Evolutionary conservation across 768 basidiomycete genomes (phyloP), one percentile per base, ranked within the genome.

Genomic region (Tubosaeta sp.): DNA sequence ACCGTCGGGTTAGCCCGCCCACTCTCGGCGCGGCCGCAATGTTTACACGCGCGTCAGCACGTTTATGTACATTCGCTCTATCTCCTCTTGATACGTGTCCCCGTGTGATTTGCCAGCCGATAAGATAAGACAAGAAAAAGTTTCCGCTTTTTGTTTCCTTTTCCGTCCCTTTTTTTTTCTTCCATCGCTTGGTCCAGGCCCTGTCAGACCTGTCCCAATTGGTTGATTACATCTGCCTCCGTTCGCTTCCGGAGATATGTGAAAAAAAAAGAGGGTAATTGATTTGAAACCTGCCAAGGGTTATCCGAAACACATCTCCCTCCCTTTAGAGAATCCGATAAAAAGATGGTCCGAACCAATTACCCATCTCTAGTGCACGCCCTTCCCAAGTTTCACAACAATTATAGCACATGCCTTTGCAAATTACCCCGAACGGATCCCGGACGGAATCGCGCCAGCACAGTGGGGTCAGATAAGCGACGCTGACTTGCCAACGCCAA

Each of bases 81-180:
- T 59, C 57, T 12, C 62, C 62, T 48, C 33, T 9, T 4, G 50
- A 50, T 64, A 65, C 64, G 64, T 65, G 64, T 62, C 53, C 44
- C 1, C 22, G 16, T 34, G 19, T 43, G 39, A 62, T 57, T 67
- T 59, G 65, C n/a, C 35, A 31, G 32, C 27, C 33, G 64, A 65
- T 65, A 67, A 65, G 64, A 65, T 67, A 67, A 65, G 60, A 62
- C 65, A 57, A 57, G 25, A 37, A 31, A 56, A 54, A 41, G 26
- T 3, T 42, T 33, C 57, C 49, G 37, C 29, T 41, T 42, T 17
- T 43, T 6, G 5, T 61, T 60, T 48, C 49, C 62, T 46, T 62
- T 58, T 65, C 35, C 4, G 17, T 19, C n/a, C 1, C 7, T 34
- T 38, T 17, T 45, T 55, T 59, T 50, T 52, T 39, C 48, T 31